phyloP scores from a whole-genome alignment of 441 rosid species.

The Melastoma candidum region DNA sequence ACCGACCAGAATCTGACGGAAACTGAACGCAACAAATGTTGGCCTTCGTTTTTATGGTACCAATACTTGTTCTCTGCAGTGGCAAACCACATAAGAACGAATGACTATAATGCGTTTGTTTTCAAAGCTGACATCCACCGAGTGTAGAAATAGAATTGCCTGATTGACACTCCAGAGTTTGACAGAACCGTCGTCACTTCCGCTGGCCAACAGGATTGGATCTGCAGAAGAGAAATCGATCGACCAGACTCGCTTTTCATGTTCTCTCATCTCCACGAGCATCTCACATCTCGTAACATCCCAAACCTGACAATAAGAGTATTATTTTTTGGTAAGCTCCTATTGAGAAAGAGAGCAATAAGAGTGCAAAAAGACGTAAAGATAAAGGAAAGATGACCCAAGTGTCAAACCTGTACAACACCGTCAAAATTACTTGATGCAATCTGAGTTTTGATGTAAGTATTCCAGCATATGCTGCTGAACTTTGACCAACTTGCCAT shows the following conservation, averaged over 20 bases:
- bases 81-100: constrained; percentile 29
- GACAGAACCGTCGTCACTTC: constrained; percentile 87
- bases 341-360: too few species aligned
- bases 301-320: constrained; percentile 49
- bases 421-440: constrained; percentile 98
- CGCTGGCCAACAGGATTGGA: constrained; percentile 85
- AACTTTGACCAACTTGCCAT: constrained; percentile 73
- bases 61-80: constrained; percentile 77
- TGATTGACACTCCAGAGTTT: constrained; percentile 99
- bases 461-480: constrained; percentile 90
- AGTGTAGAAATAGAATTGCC: constrained; percentile 66
- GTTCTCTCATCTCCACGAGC: constrained; percentile 73
- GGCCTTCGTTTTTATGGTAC: constrained; percentile 86
- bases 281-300: constrained; percentile 73
- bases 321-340: too few species aligned
- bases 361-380: too few species aligned
- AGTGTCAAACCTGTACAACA: constrained; percentile 68
- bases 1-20: constrained; percentile 64
- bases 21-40: constrained; percentile 93
- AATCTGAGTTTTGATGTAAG: constrained; percentile 80
- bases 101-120: constrained; percentile 45
- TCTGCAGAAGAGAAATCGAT: constrained; percentile 77
- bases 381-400: neutral
- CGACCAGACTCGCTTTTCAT: constrained; percentile 91
- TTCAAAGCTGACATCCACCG: constrained; percentile 86